Conservation (phyloP, 2,329 filamentous ascomycete genomes). For the Pseudogymnoascus sp. region DNA sequence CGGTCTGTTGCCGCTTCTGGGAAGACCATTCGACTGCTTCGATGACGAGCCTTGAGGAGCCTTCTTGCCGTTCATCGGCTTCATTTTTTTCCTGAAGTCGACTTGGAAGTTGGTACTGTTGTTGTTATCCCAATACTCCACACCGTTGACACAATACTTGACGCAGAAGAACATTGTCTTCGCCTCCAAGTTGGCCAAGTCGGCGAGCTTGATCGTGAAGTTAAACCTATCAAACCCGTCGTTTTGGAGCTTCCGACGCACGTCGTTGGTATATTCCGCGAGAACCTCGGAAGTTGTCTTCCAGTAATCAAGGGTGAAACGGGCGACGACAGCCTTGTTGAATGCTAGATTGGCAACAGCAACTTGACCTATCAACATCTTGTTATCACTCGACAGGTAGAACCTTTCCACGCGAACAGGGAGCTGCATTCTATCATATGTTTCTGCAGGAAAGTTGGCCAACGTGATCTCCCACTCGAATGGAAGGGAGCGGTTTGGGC, state of each 20-base stretch:
- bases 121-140: constrained; percentile 97
- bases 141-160: constrained; percentile 74
- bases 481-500: constrained; percentile 36
- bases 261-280: constrained; percentile 79
- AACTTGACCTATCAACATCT: constrained; percentile 74
- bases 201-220: constrained; percentile 88
- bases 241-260: constrained; percentile 57
- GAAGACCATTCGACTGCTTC: constrained; percentile 48
- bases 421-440: constrained; percentile 51
- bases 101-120: constrained; percentile 80
- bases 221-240: constrained; percentile 80
- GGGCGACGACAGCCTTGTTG: constrained; percentile 79
- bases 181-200: constrained; percentile 81
- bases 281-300: constrained; percentile 93
- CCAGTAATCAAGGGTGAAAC: constrained; percentile 97
- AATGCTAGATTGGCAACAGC: constrained; percentile 85
- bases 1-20: constrained; percentile 57
- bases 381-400: constrained; percentile 81
- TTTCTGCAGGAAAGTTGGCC: constrained; percentile 71
- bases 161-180: constrained; percentile 93
- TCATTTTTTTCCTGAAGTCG: constrained; percentile 77
- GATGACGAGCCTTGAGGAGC: constrained; percentile 43
- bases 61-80: constrained; percentile 53
- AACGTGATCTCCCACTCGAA: constrained; percentile 85
- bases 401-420: constrained; percentile 79